Evolutionary conservation across 768 basidiomycete genomes (phyloP).

Genomic region (Leccinum incarnatum): DNA sequence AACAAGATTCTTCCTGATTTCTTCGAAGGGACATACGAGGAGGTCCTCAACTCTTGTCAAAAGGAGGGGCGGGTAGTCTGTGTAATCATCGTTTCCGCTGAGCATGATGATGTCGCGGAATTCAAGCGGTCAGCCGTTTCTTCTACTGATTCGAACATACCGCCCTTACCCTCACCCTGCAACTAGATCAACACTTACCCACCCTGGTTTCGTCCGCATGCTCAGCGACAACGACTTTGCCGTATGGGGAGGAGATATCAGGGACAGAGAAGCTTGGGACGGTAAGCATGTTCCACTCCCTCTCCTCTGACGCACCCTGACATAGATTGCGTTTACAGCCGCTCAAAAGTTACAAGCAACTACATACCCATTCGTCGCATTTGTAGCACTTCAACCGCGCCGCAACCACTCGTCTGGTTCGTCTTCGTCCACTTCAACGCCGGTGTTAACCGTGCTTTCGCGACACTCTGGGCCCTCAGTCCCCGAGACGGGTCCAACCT

Average conservation of each 20-base stretch:
- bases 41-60: slow-evolving; percentile 67
- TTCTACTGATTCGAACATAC: background rate
- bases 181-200: slow-evolving; percentile 68
- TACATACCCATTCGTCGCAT: slow-evolving; percentile 91
- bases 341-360: slow-evolving; percentile 80
- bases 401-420: slow-evolving; percentile 38
- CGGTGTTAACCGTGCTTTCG: slow-evolving; percentile 77
- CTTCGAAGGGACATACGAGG: slow-evolving; percentile 76
- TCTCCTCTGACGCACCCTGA: background rate
- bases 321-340: slow-evolving; percentile 30
- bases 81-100: slow-evolving; percentile 79
- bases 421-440: slow-evolving; percentile 36
- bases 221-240: slow-evolving; percentile 73
- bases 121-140: slow-evolving; percentile 68
- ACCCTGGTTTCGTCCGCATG: slow-evolving; percentile 63
- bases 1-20: slow-evolving; percentile 74
- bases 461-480: slow-evolving; percentile 71
- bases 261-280: slow-evolving; percentile 79
- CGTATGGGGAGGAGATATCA: slow-evolving; percentile 92
- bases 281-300: slow-evolving; percentile 36
- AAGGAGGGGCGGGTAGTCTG: slow-evolving; percentile 73
- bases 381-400: slow-evolving; percentile 81
- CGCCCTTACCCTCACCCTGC: background rate
- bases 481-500: slow-evolving; percentile 54
- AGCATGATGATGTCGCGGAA: slow-evolving; percentile 84